phyloP scores from a whole-genome alignment of 441 rosid species.

The Gossypium schwendimanii region DNA sequence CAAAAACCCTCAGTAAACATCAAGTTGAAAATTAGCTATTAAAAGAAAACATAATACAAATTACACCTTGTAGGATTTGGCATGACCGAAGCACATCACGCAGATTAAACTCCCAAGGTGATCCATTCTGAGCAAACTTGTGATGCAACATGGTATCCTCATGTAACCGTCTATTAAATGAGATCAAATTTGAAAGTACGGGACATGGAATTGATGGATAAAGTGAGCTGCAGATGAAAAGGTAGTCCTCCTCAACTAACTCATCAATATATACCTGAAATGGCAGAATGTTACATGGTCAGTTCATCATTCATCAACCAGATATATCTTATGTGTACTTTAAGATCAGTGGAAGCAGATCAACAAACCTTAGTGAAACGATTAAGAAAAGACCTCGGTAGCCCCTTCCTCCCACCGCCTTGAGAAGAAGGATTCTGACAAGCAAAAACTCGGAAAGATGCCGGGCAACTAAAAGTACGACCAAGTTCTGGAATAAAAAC shows the following conservation, averaged over 20 bases:
- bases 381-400: slow-evolving; percentile 94
- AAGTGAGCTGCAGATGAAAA: slow-evolving; percentile 70
- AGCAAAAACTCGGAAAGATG: slow-evolving; percentile 86
- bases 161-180: slow-evolving; percentile 68
- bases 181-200: slow-evolving; percentile 66
- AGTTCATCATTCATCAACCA: slow-evolving; percentile 8
- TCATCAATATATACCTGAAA: slow-evolving; percentile 90
- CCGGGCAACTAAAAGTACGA: slow-evolving; percentile 70
- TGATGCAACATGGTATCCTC: slow-evolving; percentile 72
- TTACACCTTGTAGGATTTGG: slow-evolving; percentile 67
- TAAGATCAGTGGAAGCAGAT: neutral
- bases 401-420: slow-evolving; percentile 99
- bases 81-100: slow-evolving; percentile 95
- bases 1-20: neutral
- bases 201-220: slow-evolving; percentile 67
- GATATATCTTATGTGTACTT: slow-evolving; percentile 2
- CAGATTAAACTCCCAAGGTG: slow-evolving; percentile 99
- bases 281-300: slow-evolving; percentile 5
- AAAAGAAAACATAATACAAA: slow-evolving; percentile 9
- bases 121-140: slow-evolving; percentile 86
- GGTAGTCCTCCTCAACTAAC: slow-evolving; percentile 83
- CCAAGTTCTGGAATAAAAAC: slow-evolving; percentile 94
- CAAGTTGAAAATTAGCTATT: neutral
- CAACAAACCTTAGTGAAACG: slow-evolving; percentile 81
- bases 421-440: slow-evolving; percentile 98